Evolutionary conservation across 2,329 filamentous ascomycete genomes (phyloP).

Genomic region (Talaromyces verruculosus): DNA sequence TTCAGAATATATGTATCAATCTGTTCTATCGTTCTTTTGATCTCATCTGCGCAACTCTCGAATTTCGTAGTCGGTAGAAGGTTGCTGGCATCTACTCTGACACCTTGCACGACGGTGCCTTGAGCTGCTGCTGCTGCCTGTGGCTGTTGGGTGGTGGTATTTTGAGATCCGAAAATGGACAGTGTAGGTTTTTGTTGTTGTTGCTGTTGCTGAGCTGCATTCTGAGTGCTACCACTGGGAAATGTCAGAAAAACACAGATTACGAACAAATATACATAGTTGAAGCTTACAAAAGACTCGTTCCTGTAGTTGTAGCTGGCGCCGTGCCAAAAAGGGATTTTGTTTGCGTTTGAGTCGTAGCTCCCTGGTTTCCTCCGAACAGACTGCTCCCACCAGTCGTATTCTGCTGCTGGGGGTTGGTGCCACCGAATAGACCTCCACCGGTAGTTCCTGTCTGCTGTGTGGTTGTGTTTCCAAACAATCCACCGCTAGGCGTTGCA

Average conservation of each 20-base stretch:
- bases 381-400: slow-evolving; percentile 30
- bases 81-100: slow-evolving; percentile 75
- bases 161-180: slow-evolving; percentile 41
- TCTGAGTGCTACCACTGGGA: slow-evolving; percentile 16
- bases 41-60: slow-evolving; percentile 78
- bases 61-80: slow-evolving; percentile 86
- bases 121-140: slow-evolving; percentile 36
- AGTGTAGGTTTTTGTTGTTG: slow-evolving; percentile 52
- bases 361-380: slow-evolving; percentile 34
- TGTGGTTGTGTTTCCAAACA: slow-evolving; percentile 18
- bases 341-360: slow-evolving; percentile 35
- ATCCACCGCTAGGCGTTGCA: slow-evolving; percentile 13
- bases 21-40: slow-evolving; percentile 73
- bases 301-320: slow-evolving; percentile 30
- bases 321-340: slow-evolving; percentile 37
- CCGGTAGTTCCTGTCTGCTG: slow-evolving; percentile 17
- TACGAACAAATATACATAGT: neutral
- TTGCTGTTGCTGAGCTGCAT: slow-evolving; percentile 30
- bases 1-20: slow-evolving; percentile 78
- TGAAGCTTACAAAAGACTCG: slow-evolving; percentile 38
- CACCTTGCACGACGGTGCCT: slow-evolving; percentile 59
- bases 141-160: slow-evolving; percentile 31
- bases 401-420: slow-evolving; percentile 28
- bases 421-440: slow-evolving; percentile 20
- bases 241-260: slow-evolving; percentile 2